phyloP scores from a whole-genome alignment of 2,329 filamentous ascomycete genomes.

The Nigrospora osmanthi region DNA sequence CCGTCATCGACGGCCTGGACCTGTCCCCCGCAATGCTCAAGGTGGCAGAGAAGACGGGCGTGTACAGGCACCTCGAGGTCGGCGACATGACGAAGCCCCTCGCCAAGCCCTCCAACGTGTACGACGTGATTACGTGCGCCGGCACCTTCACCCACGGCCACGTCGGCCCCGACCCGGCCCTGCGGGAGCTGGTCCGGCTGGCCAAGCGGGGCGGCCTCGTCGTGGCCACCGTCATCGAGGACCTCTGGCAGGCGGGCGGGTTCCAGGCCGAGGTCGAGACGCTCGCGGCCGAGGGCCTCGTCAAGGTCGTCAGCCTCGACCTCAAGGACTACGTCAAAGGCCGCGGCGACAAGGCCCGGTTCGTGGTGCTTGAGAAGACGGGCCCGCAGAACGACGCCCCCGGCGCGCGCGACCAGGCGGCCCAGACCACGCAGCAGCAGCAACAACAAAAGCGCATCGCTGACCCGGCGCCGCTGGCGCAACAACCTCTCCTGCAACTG shows the following conservation, averaged over 20 bases:
- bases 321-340: background rate
- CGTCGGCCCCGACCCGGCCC: slow-evolving; percentile 36
- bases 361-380: background rate
- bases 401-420: background rate
- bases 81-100: slow-evolving; percentile 39
- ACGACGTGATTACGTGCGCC: slow-evolving; percentile 43
- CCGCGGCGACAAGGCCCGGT: background rate
- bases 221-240: slow-evolving; percentile 41
- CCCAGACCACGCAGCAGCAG: background rate
- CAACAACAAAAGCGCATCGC: too few relatives aligned
- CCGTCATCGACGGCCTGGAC: slow-evolving; percentile 43
- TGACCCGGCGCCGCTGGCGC: background rate
- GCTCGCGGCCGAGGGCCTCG: slow-evolving; percentile 14
- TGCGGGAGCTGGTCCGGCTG: slow-evolving; percentile 42
- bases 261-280: slow-evolving; percentile 36
- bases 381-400: background rate
- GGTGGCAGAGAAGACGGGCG: slow-evolving; percentile 37
- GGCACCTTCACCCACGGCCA: slow-evolving; percentile 49
- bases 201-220: slow-evolving; percentile 37
- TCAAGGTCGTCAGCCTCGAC: background rate
- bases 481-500: background rate
- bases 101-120: slow-evolving; percentile 27
- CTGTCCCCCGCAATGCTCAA: slow-evolving; percentile 44
- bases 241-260: slow-evolving; percentile 39
- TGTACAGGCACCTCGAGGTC: slow-evolving; percentile 34